phyloP scores from a whole-genome alignment of 495 filamentous ascomycete species.

The Aspergillus leporis region DNA sequence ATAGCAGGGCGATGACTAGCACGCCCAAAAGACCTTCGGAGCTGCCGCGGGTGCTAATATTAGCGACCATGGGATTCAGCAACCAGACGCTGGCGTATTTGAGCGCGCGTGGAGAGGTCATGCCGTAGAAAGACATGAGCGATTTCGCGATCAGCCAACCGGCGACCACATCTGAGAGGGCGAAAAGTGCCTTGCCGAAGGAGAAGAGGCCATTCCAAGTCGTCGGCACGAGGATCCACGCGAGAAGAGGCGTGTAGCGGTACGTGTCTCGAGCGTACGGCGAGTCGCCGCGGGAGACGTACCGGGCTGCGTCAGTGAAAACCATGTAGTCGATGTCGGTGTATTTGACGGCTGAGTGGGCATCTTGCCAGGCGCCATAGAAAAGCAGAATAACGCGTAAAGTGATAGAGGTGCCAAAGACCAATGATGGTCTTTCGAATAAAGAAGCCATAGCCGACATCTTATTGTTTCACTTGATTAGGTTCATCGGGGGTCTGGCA shows the following conservation, averaged over 20 bases:
- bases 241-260: constrained; percentile 90
- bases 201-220: constrained; percentile 62
- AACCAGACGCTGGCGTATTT: constrained; percentile 85
- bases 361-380: constrained; percentile 90
- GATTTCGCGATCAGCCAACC: constrained; percentile 81
- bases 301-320: constrained; percentile 94
- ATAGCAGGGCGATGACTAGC: constrained; percentile 76
- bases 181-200: constrained; percentile 88
- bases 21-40: constrained; percentile 89
- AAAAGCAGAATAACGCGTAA: constrained; percentile 72
- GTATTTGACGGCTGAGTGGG: constrained; percentile 87
- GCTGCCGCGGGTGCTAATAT: constrained; percentile 90
- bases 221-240: constrained; percentile 87
- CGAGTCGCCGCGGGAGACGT: constrained; percentile 60
- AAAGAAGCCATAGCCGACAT: constrained; percentile 31
- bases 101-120: constrained; percentile 56
- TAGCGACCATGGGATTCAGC: constrained; percentile 96
- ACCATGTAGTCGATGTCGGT: constrained; percentile 99
- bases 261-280: constrained; percentile 93
- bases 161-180: constrained; percentile 76
- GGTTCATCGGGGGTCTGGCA: background rate
- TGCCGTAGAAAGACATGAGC: constrained; percentile 44
- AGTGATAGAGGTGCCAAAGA: constrained; percentile 67
- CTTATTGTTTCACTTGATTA: constrained; percentile 3
- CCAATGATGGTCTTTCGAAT: constrained; percentile 46